These are phyloP conservation scores for Pyrenophora tritici-repentis DNA, from an alignment of 2,329 filamentous ascomycete genomes.

Conservation along the genomic window DNA sequence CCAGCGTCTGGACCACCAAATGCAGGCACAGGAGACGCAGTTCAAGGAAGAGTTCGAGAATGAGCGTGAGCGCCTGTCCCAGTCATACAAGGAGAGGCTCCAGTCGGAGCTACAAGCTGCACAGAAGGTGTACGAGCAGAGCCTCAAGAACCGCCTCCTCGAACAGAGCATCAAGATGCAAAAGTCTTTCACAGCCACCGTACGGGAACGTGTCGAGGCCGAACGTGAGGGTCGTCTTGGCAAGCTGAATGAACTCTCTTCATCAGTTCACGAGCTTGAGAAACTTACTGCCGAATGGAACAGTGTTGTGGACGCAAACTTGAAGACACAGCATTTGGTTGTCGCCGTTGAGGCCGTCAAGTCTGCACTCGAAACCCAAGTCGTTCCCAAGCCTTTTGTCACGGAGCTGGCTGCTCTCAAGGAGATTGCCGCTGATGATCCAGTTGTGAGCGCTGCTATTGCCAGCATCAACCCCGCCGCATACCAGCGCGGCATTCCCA, in stretches of 20 bases:
- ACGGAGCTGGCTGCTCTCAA: slow-evolving; percentile 92
- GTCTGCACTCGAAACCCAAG: slow-evolving; percentile 75
- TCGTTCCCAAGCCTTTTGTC: slow-evolving; percentile 81
- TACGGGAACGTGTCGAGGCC: slow-evolving; percentile 80
- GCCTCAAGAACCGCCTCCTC: slow-evolving; percentile 80
- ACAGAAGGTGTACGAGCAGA: slow-evolving; percentile 79
- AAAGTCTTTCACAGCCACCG: slow-evolving; percentile 77
- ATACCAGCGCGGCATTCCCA: slow-evolving; percentile 90
- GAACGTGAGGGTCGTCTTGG: slow-evolving; percentile 87
- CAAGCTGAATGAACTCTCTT: slow-evolving; percentile 79
- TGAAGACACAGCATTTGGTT: slow-evolving; percentile 93
- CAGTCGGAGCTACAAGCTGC: slow-evolving; percentile 78
- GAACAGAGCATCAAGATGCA: slow-evolving; percentile 91
- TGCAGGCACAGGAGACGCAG: slow-evolving; percentile 77
- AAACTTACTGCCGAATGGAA: slow-evolving; percentile 89
- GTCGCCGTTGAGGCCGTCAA: slow-evolving; percentile 94
- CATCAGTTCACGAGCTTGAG: slow-evolving; percentile 81
- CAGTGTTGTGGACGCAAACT: slow-evolving; percentile 83
- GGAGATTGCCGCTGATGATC: slow-evolving; percentile 82
- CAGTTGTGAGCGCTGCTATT: slow-evolving; percentile 90
- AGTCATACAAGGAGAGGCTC: slow-evolving; percentile 79
- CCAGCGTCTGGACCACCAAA: slow-evolving; percentile 80
- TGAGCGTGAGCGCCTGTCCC: slow-evolving; percentile 79
- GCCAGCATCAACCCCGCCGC: slow-evolving; percentile 93
- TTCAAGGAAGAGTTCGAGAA: slow-evolving; percentile 88